Conservation (phyloP, 2,329 filamentous ascomycete species). For the Apiospora rasikravindrae region DNA sequence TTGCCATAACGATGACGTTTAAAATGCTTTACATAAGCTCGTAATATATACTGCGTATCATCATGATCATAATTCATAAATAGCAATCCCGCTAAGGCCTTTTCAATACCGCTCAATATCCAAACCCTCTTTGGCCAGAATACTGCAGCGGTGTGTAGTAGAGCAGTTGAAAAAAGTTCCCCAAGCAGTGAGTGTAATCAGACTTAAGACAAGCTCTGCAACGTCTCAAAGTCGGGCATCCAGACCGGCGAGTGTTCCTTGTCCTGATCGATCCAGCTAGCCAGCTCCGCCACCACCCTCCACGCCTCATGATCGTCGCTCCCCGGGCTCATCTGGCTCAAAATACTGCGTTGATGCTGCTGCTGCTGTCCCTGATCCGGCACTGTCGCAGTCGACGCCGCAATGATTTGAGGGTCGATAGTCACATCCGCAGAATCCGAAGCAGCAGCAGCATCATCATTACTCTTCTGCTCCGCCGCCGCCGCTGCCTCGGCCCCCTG, state of each 20-base stretch:
- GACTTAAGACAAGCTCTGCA: conserved; percentile 30
- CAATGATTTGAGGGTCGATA: neutral
- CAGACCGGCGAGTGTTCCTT: conserved; percentile 33
- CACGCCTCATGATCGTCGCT: conserved; percentile 28
- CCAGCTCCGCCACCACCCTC: conserved; percentile 37
- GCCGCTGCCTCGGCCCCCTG: conserved; percentile 18
- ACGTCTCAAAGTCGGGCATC: conserved; percentile 39
- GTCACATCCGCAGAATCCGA: neutral
- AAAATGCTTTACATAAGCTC: neutral
- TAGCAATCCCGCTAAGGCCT: neutral
- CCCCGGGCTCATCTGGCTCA: conserved; percentile 5
- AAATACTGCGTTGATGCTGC: neutral
- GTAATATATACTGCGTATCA: neutral
- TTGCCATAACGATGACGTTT: no score
- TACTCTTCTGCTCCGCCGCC: conserved; percentile 10
- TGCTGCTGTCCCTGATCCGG: neutral
- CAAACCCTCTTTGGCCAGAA: no score
- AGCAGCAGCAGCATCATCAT: neutral
- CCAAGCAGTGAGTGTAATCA: neutral
- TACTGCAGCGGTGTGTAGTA: neutral
- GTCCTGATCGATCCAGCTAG: conserved; percentile 39
- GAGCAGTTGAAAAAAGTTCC: neutral
- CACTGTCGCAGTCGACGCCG: neutral
- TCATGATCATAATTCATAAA: neutral
- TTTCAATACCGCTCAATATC: neutral